Base-by-base conservation (phyloP, 345 rosid species). In the Linum lewisii region DNA sequence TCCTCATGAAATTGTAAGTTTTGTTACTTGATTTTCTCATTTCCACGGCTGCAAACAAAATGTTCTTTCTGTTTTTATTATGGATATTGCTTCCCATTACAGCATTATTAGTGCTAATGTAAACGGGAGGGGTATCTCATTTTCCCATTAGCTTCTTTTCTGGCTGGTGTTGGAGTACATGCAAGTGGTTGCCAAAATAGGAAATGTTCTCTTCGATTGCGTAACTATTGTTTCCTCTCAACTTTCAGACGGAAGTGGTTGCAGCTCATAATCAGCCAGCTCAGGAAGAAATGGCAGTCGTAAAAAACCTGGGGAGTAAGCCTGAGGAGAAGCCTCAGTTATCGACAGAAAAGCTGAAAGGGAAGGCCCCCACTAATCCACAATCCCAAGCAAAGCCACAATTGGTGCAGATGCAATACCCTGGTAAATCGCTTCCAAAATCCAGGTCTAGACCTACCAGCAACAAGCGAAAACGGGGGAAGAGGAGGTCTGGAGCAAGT, bases 381-480 rank as follows among this genome's bases (percentile, higher is more conserved):
- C 34, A 29, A 29, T 29, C 34, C 34, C 58, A 57, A 0, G n/a
- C 26, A 13, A 59, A 50, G 22, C 24, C 66, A 50, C 22, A 60
- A 37, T 60, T 55, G 22, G 50, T 71, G 29, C 67, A 59, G 22
- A 70, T 54, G 62, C 63, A 63, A 53, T 75, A 62, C 15, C 67
- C 67, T 19, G 65, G 51, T 10, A 62, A 69, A 44, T 52, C 66
- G 60, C 68, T 69, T 22, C 72, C 79, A 20, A 59, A 81, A 65
- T 67, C 81, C 57, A 71, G 78, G 75, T 66, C 75, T 51, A 78
- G 75, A 64, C 59, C 51, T 61, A 66, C 71, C 24, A 82, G 64
- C 45, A 81, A 75, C 66, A 81, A 75, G 78, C 69, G 78, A 66
- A 81, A 73, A 69, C 62, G 80, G 63, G 82, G 84, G 4, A 82